These are phyloP conservation scores for Emericellopsis atlantica DNA, from an alignment of 2,329 filamentous ascomycete genomes.

Conservation along the genomic window DNA sequence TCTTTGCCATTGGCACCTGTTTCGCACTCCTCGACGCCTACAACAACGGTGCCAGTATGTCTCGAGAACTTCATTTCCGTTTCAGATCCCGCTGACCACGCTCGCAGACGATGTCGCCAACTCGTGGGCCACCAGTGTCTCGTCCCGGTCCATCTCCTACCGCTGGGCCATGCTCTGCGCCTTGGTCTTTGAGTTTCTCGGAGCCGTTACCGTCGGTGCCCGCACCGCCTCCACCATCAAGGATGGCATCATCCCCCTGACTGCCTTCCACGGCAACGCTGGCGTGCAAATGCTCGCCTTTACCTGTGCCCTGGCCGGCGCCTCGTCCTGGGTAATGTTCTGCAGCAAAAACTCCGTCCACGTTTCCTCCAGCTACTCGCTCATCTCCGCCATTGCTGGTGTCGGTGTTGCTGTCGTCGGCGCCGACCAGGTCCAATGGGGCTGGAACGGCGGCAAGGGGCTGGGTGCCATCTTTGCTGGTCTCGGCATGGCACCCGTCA, in stretches of 20 bases:
- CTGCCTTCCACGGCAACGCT: slow-evolving; percentile 24
- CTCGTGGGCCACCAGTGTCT: slow-evolving; percentile 60
- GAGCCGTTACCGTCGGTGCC: slow-evolving; percentile 34
- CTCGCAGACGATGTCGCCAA: slow-evolving; percentile 59
- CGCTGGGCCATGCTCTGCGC: slow-evolving; percentile 37
- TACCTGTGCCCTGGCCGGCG: slow-evolving; percentile 22
- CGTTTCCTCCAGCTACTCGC: slow-evolving; percentile 33
- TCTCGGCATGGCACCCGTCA: slow-evolving; percentile 51
- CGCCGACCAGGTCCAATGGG: slow-evolving; percentile 9
- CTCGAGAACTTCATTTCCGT: too few relatives aligned
- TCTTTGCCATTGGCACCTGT: slow-evolving; percentile 64
- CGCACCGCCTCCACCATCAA: slow-evolving; percentile 33
- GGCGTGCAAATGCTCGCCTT: slow-evolving; percentile 28
- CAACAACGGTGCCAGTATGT: slow-evolving; percentile 50
- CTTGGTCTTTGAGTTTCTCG: slow-evolving; percentile 33
- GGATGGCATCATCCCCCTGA: slow-evolving; percentile 28
- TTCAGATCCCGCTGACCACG: slow-evolving; percentile 1
- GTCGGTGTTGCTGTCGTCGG: slow-evolving; percentile 26
- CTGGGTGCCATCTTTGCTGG: slow-evolving; percentile 11
- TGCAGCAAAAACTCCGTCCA: slow-evolving; percentile 18
- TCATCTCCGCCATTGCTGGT: slow-evolving; percentile 30
- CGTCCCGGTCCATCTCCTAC: slow-evolving; percentile 54
- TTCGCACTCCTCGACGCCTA: slow-evolving; percentile 67
- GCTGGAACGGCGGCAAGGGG: slow-evolving; percentile 7
- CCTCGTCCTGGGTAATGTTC: slow-evolving; percentile 27